Base-by-base conservation (phyloP, 2,329 filamentous ascomycete species). In the Penicillium sclerotigenum region DNA sequence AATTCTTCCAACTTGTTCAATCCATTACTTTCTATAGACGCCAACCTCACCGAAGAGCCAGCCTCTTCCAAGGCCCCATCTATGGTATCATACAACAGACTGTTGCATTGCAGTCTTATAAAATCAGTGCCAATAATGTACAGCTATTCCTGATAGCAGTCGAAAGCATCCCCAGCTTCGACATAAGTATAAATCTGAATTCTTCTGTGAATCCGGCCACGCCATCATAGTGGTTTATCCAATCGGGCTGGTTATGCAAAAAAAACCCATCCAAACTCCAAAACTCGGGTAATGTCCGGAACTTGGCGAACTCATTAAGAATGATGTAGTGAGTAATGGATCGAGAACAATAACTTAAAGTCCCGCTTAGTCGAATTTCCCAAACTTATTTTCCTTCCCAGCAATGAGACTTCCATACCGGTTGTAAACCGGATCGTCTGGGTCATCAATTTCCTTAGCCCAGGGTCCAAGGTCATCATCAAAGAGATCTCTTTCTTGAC, bases 401-500 rank as follows among this genome's bases (percentile, higher is more conserved):
- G 69, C 67, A 54, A 75, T 64, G 18, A 75, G 54, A 33, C 66
- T 70, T 3, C 74, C 74, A 52, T 69, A 76, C 37, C 71, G 63
- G 47, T 76, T 74, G 55, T 76, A 76, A 13, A 75, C 61, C 13
- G 73, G 72, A 41, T 63, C 64, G 22, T 67, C 65, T 6, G 61
- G 63, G 33, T 65, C 67, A 4, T 69, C 67, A 33, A 63, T 65
- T 49, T 77, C 76, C 45, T 70, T 62, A 0, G 67, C 71, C 71
- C 74, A 79, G 1, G 58, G 61, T 0, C 79, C 80, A 26, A 74
- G 71, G 0, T 73, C 75, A 61, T 83, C 81, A 8, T 70, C 66
- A 59, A 83, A 83, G 0, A 81, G 65, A 33, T 74, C 73, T 8
- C 74, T 70, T 31, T 78, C 76, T 22, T 76, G 68, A 2, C 76